Conservation (phyloP, 2,329 filamentous ascomycete genomes). For the Aspergillus unguis region DNA sequence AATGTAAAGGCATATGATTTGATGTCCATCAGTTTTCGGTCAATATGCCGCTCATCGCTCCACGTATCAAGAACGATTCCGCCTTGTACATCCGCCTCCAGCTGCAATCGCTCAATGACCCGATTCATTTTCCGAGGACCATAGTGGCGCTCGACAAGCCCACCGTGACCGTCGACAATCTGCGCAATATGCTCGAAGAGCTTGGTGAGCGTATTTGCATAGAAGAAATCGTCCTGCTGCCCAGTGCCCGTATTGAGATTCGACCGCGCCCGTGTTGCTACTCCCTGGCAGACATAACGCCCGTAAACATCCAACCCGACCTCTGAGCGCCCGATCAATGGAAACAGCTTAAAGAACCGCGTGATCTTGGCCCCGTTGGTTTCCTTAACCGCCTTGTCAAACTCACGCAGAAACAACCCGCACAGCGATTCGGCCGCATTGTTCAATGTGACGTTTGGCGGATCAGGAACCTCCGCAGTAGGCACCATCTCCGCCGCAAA, state of each 20-base stretch:
- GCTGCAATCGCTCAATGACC: slow-evolving; percentile 87
- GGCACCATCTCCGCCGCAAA: slow-evolving; percentile 93
- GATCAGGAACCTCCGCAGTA: slow-evolving; percentile 90
- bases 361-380: slow-evolving; percentile 88
- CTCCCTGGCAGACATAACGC: slow-evolving; percentile 91
- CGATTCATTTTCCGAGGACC: slow-evolving; percentile 88
- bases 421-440: slow-evolving; percentile 86
- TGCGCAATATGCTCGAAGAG: slow-evolving; percentile 97
- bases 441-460: slow-evolving; percentile 81
- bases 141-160: slow-evolving; percentile 90
- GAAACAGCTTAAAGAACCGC: slow-evolving; percentile 96
- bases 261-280: slow-evolving; percentile 75
- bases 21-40: slow-evolving; percentile 85
- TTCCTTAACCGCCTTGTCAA: slow-evolving; percentile 83
- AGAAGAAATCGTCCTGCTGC: slow-evolving; percentile 77
- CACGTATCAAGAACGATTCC: slow-evolving; percentile 95
- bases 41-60: slow-evolving; percentile 81
- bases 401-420: slow-evolving; percentile 85
- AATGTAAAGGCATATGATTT: slow-evolving; percentile 98
- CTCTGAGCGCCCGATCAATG: slow-evolving; percentile 82
- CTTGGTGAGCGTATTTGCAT: slow-evolving; percentile 83
- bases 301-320: slow-evolving; percentile 94
- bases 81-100: slow-evolving; percentile 93
- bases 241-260: slow-evolving; percentile 68
- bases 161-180: slow-evolving; percentile 88